Base-by-base conservation (phyloP, 2,329 filamentous ascomycete species). In the Metarhizium anisopliae region DNA sequence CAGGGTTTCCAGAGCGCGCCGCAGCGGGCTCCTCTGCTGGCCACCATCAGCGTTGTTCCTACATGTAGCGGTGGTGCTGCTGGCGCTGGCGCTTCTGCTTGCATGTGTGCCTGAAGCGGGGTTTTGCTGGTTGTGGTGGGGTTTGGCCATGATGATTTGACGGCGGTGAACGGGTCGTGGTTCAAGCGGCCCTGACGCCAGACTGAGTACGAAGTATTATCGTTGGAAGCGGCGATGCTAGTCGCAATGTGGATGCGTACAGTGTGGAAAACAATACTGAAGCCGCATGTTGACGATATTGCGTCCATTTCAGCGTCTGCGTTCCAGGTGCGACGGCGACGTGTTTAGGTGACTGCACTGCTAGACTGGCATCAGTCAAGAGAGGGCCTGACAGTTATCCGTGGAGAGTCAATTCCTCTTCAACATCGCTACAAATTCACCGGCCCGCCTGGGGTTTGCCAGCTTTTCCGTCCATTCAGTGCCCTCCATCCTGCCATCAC, bases 1-100 rank as follows among this genome's bases (percentile, higher is more conserved):
- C 59, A 73, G 68, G 69, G 72, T 72, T 71, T 68, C 67, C 61
- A 66, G 59, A 55, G 65, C 65, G 56, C 61, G 65, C 63, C 67
- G 62, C 63, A 60, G 55, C 59, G 62, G 68, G 68, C 47, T 47
- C 25, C 45, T 30, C 13, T 47, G 52, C 14, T 36, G 47, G 51
- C 36, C 30, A 47, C 49, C 52, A 18, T 42, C 13, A 6, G 35
- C 40, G 30, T 47, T 38, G 30, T 47, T 38, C 10, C 40, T 49
- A 42, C n/a, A 13, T 47, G n/a, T 47, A 13, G 8, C 35, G 35
- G 55, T 16, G 32, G 42, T 43, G n/a, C 20, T 25, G 38, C 47
- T 43, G 18, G 18, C 38, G 6, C n/a, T 45, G 35, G 16, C 20
- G 38, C 32, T 35, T 35, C 32, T 40, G 38, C 38, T 16, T 42